Evolutionary conservation across 2,329 filamentous ascomycete genomes (phyloP), one percentile per base, ranked within the genome.

Genomic region (Coniella lustricola): DNA sequence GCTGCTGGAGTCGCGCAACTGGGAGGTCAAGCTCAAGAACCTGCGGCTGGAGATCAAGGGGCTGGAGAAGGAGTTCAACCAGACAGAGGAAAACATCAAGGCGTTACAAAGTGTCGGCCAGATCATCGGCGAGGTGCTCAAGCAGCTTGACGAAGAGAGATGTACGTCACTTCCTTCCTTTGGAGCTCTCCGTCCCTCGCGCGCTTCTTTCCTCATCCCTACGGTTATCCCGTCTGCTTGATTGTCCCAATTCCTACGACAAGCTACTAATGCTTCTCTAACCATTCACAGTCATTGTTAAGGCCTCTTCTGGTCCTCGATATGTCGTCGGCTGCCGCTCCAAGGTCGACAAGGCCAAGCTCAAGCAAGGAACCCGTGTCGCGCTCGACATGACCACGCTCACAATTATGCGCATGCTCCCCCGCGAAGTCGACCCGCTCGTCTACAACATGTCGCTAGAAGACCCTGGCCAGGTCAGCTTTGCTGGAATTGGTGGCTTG

Each of bases 401-500:
- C 59, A 98, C 93, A 53, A 98, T 98, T 70, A 98, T 98, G 93
- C 88, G 93, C 63, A 98, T 98, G 93, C 78, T 98, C 40, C 94
- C 93, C 52, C 86, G 93, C 67, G 93, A 98, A 74, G 94, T 98
- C 64, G 93, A 98, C 64, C 93, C 93, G 17, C 77, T 98, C 58
- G 93, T 98, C 59, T 98, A 98, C 80, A 98, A 98, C 76, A 98
- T 98, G 93, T 98, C 93, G 17, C 72, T 98, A 60, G 93, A 98
- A 68, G 93, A 98, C 65, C 93, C 93, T 0, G 93, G 93, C 5
- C 91, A 97, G 68, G 85, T 98, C 68, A 96, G 88, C 74, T 98
- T 98, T 69, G 91, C 85, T 35, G 93, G 94, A 60, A 98, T 98
- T 58, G 93, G 93, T 72, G 93, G 93, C 56, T 71, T 98, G 62